A percentile compares a stretch with the other conserved stretches of the same genome.
Conservation (phyloP, 352 stramenopile genomes). For the Phytophthora gonapodyides region DNA sequence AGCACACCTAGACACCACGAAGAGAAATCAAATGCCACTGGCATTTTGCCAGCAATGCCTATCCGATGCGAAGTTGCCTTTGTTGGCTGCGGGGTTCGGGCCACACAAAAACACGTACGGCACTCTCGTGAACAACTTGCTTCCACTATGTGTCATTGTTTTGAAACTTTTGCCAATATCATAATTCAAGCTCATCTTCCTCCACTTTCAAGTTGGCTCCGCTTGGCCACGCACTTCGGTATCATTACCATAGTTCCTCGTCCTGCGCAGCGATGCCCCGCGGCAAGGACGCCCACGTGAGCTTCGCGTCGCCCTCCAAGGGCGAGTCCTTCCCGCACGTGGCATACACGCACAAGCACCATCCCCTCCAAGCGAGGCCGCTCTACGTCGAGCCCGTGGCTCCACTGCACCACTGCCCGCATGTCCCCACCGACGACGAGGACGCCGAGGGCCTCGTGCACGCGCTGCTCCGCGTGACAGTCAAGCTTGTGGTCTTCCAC, state of each 20-base stretch:
- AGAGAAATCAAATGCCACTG: no score
- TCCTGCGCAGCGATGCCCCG: conserved; percentile 3
- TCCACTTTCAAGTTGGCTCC: conserved; percentile 18
- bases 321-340: background rate
- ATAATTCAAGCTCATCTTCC: conserved; percentile 4
- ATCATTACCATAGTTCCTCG: background rate
- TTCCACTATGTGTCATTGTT: no score
- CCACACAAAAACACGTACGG: no score
- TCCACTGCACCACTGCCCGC: conserved; percentile 13
- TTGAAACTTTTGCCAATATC: no score
- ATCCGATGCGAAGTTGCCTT: no score
- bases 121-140: no score
- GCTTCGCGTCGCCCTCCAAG: conserved; percentile 34
- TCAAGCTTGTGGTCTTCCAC: conserved; percentile 67
- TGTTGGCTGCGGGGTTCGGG: no score
- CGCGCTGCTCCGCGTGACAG: conserved; percentile 41
- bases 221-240: background rate
- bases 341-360: conserved; percentile 7
- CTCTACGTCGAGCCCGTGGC: conserved; percentile 16
- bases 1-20: no score
- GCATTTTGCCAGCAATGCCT: no score
- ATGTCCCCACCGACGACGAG: conserved; percentile 16
- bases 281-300: conserved; percentile 35
- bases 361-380: conserved; percentile 14
- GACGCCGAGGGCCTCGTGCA: conserved; percentile 24